Conservation (phyloP, 2,329 filamentous ascomycete species). For the Talaromyces sp. region DNA sequence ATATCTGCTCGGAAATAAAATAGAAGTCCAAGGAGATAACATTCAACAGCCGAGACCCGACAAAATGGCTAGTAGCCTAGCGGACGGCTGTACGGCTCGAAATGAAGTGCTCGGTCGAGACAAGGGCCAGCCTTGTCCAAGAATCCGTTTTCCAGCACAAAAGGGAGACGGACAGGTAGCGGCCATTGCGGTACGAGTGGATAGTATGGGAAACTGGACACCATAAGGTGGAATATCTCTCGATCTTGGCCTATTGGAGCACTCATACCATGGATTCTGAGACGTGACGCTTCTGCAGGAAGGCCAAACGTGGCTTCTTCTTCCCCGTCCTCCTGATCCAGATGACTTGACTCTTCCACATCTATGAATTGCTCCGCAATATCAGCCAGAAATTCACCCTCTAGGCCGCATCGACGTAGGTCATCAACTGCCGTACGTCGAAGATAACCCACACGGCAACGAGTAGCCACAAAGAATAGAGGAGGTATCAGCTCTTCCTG, state of each 20-base stretch:
- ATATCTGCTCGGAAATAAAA: neutral
- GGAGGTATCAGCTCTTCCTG: conserved; percentile 6
- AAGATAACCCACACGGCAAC: conserved; percentile 9
- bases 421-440: conserved; percentile 4
- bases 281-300: conserved; percentile 6
- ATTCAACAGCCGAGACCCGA: neutral
- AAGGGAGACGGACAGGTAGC: neutral
- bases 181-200: neutral
- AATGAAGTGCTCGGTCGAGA: conserved; percentile 8
- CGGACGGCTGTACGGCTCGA: conserved; percentile 5
- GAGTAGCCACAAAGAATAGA: conserved; percentile 13
- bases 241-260: neutral
- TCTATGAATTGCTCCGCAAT: conserved; percentile 7
- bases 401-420: conserved; percentile 5
- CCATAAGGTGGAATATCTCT: conserved; percentile 3
- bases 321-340: neutral
- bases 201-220: conserved; percentile 8
- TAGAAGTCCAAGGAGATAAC: neutral
- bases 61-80: neutral
- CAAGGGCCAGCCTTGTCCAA: neutral
- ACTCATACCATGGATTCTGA: conserved; percentile 7
- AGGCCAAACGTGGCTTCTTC: neutral
- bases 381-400: conserved; percentile 5
- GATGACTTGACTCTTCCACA: neutral
- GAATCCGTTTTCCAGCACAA: neutral